Evolutionary conservation across 371 early-diverging fungal species (phyloP).

Genomic region (Mortierella sp.): DNA sequence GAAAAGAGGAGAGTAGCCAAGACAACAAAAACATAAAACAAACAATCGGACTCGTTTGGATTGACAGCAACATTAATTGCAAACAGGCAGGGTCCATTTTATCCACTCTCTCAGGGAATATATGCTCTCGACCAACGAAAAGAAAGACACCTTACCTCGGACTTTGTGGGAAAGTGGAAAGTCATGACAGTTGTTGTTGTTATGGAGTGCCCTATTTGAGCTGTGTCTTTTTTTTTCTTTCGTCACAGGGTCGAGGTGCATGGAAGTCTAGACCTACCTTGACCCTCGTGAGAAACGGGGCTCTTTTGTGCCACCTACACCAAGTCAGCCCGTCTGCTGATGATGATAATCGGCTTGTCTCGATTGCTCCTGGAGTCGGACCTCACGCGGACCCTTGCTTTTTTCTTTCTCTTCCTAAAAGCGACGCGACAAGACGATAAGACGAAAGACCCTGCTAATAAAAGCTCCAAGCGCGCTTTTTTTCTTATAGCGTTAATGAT

Average conservation of each 20-base stretch:
- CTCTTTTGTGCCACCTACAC: background rate
- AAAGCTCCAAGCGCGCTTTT: too few relatives aligned
- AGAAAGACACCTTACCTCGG: background rate
- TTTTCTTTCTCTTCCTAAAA: background rate
- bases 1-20: background rate
- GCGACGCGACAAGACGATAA: too few relatives aligned
- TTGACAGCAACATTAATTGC: too few relatives aligned
- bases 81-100: background rate
- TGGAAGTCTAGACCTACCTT: background rate
- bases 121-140: constrained; percentile 1
- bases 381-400: background rate
- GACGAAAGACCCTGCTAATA: too few relatives aligned
- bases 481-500: too few relatives aligned
- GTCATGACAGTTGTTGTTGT: background rate
- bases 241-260: background rate
- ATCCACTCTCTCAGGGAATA: background rate
- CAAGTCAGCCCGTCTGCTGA: background rate
- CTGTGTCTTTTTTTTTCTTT: background rate
- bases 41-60: background rate
- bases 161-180: background rate
- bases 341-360: background rate
- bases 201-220: background rate
- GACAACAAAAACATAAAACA: background rate
- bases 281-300: constrained; percentile 2
- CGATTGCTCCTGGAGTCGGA: background rate